Evolutionary conservation across 2,329 filamentous ascomycete genomes (phyloP), one percentile per base, ranked within the genome.

Genomic region (Aspergillus novoparasiticus): DNA sequence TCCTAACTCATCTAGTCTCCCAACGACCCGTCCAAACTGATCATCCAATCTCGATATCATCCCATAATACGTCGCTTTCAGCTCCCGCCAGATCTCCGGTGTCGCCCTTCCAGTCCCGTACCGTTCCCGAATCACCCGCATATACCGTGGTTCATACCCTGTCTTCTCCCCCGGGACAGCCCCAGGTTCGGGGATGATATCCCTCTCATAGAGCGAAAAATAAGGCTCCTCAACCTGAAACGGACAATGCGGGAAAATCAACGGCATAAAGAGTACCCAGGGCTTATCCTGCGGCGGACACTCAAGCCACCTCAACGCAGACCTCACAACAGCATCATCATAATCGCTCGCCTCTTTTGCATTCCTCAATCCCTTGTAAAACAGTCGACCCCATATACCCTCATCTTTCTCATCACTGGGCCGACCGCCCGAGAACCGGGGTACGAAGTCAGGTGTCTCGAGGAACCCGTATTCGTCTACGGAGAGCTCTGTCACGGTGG

Each of bases 221-320:
- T 78, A 83, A 0, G 81, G 81, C 68, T 83, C 81, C 61, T 84
- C 82, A 1, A 83, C 80, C 26, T 79, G 73, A 41, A 83, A 83
- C 0, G 81, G 81, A n/a, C 78, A 81, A 64, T 48, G 83, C 79
- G 0, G 82, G 80, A 63, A 83, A 82, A 56, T 80, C 75, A 63
- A 43, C 21, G 36, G 36, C 61, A 60, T 57, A 45, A 60, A 57
- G 16, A 60, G 39, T 3, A 58, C 54, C 51, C 23, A 48, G 3
- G 45, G 45, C 14, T 48, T 26, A 48, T 54, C 45, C 0, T 59
- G 60, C 0, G 82, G 81, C 0, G 80, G 81, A 21, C 73, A 76
- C 21, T 81, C 77, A 0, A 83, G 69, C 81, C 81, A 84, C 9
- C 74, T 75, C 41, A 82, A 51, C 0, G 81, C 81, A 0, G 75